Evolutionary conservation across 345 rosid species (phyloP).

Genomic region (Lumnitzera littorea): DNA sequence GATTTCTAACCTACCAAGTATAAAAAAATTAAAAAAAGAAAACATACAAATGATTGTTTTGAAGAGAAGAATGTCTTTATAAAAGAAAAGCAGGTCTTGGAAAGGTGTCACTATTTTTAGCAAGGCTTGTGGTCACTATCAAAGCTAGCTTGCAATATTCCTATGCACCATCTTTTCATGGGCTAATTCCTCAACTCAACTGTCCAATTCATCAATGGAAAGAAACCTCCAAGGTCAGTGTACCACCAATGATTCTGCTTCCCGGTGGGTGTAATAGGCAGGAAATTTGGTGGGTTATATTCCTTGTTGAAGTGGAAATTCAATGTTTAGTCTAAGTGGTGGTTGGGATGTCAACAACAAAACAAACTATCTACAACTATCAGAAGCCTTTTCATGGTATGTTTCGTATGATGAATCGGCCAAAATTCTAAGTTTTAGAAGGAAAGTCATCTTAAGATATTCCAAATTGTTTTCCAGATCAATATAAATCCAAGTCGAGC

Average conservation of each 20-base stretch:
- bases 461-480: too few relatives aligned
- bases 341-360: conserved; percentile 2
- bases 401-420: too few relatives aligned
- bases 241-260: neutral
- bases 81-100: too few relatives aligned
- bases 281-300: neutral
- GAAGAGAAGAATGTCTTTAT: too few relatives aligned
- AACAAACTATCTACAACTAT: neutral
- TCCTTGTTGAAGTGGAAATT: neutral
- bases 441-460: too few relatives aligned
- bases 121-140: conserved; percentile 3
- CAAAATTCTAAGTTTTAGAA: too few relatives aligned
- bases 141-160: conserved; percentile 11
- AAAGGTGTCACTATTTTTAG: neutral
- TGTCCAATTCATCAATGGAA: neutral
- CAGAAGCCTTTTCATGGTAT: too few relatives aligned
- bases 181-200: neutral
- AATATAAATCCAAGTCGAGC: too few relatives aligned
- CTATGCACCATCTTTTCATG: neutral
- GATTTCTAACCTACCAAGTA: too few relatives aligned
- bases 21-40: too few relatives aligned
- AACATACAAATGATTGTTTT: neutral
- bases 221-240: neutral
- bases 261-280: neutral
- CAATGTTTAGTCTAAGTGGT: neutral